Percentiles rank a stretch among this genome's conserved stretches.
Conservation (phyloP, 2,329 filamentous ascomycete genomes). For the Dactylellina drechsleri region DNA sequence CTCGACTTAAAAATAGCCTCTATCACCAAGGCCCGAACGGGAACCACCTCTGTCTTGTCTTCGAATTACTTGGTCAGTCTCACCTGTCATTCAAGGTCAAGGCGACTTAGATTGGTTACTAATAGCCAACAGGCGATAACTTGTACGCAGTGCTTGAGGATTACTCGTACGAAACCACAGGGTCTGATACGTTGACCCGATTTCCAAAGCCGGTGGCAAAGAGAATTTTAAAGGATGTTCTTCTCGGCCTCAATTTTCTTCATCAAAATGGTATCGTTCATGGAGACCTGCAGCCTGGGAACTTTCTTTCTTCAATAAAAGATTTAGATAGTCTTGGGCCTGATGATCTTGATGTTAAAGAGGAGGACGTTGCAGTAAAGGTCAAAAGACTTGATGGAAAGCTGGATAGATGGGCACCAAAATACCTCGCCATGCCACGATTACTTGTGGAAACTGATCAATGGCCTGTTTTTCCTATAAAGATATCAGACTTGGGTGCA, state of each 20-base stretch:
- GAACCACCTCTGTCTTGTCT: too few relatives aligned
- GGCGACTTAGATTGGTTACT: too few relatives aligned
- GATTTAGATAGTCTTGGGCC: slow-evolving; percentile 1
- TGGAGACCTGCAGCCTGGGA: slow-evolving; percentile 13
- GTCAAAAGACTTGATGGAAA: slow-evolving; percentile 21
- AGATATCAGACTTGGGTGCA: slow-evolving; percentile 28
- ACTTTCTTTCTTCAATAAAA: slow-evolving; percentile 24
- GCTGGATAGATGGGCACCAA: slow-evolving; percentile 26
- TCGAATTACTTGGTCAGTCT: too few relatives aligned
- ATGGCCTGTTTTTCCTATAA: slow-evolving; percentile 31
- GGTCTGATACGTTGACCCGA: too few relatives aligned
- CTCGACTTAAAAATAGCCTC: too few relatives aligned
- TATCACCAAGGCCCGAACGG: too few relatives aligned
- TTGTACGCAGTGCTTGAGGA: too few relatives aligned
- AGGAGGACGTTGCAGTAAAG: slow-evolving; percentile 8
- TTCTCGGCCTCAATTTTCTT: neutral
- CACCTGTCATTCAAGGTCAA: too few relatives aligned
- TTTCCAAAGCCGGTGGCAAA: too few relatives aligned
- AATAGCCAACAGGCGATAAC: too few relatives aligned
- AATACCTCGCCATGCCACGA: slow-evolving; percentile 15
- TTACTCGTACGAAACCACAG: too few relatives aligned
- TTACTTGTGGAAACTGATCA: slow-evolving; percentile 11
- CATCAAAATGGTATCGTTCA: slow-evolving; percentile 28
- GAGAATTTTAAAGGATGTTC: too few relatives aligned
- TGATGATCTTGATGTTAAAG: slow-evolving; percentile 6